These are phyloP conservation scores for Lipomyces yamanashiensis DNA, from an alignment of 805 yeast species.

Conservation along the genomic window DNA sequence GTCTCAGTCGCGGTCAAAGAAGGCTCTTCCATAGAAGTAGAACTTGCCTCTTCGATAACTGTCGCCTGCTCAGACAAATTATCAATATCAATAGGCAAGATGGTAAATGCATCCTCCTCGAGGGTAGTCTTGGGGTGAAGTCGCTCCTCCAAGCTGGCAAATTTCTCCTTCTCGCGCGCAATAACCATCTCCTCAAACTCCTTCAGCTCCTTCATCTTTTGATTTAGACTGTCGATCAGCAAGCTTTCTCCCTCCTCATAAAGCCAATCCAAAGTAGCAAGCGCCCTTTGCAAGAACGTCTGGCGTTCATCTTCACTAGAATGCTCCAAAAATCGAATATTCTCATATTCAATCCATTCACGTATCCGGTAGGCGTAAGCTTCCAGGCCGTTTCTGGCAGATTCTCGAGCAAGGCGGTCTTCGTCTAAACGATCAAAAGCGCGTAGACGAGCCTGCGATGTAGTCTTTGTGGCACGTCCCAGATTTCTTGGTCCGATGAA, in stretches of 20 bases:
- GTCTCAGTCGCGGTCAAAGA: slow-evolving; percentile 12
- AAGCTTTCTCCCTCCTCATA: slow-evolving; percentile 70
- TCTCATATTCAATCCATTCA: slow-evolving; percentile 58
- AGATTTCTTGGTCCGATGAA: slow-evolving; percentile 39
- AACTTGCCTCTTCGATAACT: slow-evolving; percentile 5
- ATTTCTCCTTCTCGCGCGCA: slow-evolving; percentile 22
- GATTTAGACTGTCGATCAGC: slow-evolving; percentile 47
- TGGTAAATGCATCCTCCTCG: slow-evolving; percentile 8
- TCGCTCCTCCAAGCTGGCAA: slow-evolving; percentile 4
- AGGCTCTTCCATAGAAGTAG: slow-evolving; percentile 5
- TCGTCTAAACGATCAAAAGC: slow-evolving; percentile 60
- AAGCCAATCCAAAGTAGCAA: slow-evolving; percentile 71
- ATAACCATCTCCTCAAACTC: slow-evolving; percentile 31
- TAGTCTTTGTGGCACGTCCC: slow-evolving; percentile 54
- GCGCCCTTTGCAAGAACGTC: slow-evolving; percentile 41
- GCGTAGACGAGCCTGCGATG: slow-evolving; percentile 55
- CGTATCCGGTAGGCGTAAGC: slow-evolving; percentile 72
- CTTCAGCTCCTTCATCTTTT: slow-evolving; percentile 40
- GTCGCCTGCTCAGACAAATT: slow-evolving; percentile 5
- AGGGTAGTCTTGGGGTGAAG: slow-evolving; percentile 6
- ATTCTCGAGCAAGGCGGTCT: slow-evolving; percentile 59
- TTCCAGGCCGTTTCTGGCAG: slow-evolving; percentile 71
- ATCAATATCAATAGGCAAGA: slow-evolving; percentile 11
- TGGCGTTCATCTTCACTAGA: slow-evolving; percentile 35
- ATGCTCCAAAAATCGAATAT: slow-evolving; percentile 45